A percentile compares a stretch with the other conserved stretches of the same genome.
These are phyloP conservation scores for Colletotrichum sp. DNA, from an alignment of 2,329 filamentous ascomycete genomes.

Conservation along the genomic window DNA sequence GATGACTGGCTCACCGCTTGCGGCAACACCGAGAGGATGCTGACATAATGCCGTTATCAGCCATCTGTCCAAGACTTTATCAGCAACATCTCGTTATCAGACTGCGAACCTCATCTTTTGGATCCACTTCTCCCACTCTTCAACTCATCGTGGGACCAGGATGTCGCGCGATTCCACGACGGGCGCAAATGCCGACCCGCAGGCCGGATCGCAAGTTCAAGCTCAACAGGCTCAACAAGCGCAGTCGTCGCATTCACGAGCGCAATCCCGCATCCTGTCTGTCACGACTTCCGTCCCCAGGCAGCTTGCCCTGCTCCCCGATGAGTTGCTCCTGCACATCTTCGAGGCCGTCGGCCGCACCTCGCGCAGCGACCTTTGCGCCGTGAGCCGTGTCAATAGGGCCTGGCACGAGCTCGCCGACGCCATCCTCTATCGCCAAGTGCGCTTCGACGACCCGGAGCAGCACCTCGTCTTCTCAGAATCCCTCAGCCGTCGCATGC, in stretches of 20 bases:
- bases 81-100: background rate
- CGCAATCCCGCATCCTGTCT: background rate
- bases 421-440: slow-evolving; percentile 50
- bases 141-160: slow-evolving; percentile 3
- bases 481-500: slow-evolving; percentile 48
- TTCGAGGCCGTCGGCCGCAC: slow-evolving; percentile 36
- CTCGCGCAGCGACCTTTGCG: slow-evolving; percentile 45
- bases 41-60: background rate
- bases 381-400: slow-evolving; percentile 46
- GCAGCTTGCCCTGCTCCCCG: slow-evolving; percentile 35
- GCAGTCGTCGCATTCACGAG: background rate
- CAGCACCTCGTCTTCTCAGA: slow-evolving; percentile 54
- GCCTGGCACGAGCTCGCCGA: slow-evolving; percentile 50
- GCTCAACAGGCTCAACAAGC: background rate
- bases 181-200: background rate
- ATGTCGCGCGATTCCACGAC: slow-evolving; percentile 5
- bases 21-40: background rate
- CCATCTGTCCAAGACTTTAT: background rate
- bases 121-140: background rate
- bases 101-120: background rate
- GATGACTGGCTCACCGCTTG: background rate
- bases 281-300: slow-evolving; percentile 8
- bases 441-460: slow-evolving; percentile 50
- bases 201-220: background rate
- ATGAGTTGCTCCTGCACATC: slow-evolving; percentile 44